phyloP scores from a whole-genome alignment of 805 yeast species.

The fission yeast (Schizosaccharomyces pombe) region DNA sequence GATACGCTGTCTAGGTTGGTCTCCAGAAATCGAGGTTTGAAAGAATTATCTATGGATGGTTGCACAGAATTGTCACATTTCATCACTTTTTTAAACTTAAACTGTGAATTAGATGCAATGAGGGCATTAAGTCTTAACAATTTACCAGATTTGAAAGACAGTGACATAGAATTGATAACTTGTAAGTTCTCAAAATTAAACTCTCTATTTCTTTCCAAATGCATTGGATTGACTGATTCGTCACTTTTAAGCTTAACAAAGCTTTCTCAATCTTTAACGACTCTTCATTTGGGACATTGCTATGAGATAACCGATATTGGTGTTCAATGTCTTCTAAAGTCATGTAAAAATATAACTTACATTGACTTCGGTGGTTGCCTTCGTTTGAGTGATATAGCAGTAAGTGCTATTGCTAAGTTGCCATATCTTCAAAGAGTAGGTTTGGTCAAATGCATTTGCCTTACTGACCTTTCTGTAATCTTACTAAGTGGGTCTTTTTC shows the following conservation, averaged over 20 bases:
- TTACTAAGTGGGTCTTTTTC: conserved; percentile 34
- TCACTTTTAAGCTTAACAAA: conserved; percentile 47
- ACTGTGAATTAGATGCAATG: conserved; percentile 19
- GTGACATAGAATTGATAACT: conserved; percentile 48
- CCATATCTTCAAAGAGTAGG: conserved; percentile 78
- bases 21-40: conserved; percentile 37
- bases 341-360: conserved; percentile 68
- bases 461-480: conserved; percentile 61
- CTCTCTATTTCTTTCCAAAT: conserved; percentile 73
- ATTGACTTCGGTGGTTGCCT: conserved; percentile 89
- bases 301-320: conserved; percentile 74
- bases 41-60: conserved; percentile 51
- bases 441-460: conserved; percentile 67
- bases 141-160: conserved; percentile 61
- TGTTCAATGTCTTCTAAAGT: conserved; percentile 45
- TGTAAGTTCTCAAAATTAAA: conserved; percentile 62
- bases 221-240: conserved; percentile 64
- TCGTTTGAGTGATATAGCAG: conserved; percentile 63
- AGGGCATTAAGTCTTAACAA: conserved; percentile 69
- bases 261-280: conserved; percentile 60
- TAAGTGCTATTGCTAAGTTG: conserved; percentile 49
- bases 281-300: conserved; percentile 87
- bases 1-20: conserved; percentile 34
- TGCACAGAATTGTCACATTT: conserved; percentile 47
- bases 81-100: conserved; percentile 18